Evolutionary conservation across 345 rosid species (phyloP).

Genomic region (Xanthoceras sorbifolium): DNA sequence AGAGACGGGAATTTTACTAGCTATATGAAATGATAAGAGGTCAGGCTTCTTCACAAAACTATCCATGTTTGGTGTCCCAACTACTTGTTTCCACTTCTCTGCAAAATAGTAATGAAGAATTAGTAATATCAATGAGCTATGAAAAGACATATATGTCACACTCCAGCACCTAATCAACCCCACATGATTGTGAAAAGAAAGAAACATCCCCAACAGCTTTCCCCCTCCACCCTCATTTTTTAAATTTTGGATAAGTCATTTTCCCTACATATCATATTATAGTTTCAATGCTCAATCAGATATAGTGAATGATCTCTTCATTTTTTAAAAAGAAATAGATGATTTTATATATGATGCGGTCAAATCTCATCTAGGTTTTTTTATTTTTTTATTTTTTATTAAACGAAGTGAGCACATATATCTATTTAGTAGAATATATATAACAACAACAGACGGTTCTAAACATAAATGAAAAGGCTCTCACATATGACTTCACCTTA

Average conservation of each 20-base stretch:
- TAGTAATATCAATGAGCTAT: neutral
- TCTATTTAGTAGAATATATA: neutral
- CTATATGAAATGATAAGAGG: slow-evolving; percentile 79
- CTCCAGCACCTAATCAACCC: neutral
- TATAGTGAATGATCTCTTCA: neutral
- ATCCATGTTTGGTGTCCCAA: slow-evolving; percentile 79
- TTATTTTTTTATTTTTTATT: too few relatives aligned
- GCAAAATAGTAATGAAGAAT: slow-evolving; percentile 29
- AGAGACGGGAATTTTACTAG: slow-evolving; percentile 92
- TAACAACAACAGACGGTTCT: neutral
- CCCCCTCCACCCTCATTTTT: neutral
- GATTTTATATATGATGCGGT: neutral
- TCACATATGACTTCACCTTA: neutral
- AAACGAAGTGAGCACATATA: neutral
- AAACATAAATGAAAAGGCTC: neutral
- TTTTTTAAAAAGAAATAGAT: neutral
- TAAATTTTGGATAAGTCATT: neutral
- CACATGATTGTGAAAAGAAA: neutral
- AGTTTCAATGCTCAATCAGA: neutral
- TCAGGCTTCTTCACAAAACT: slow-evolving; percentile 72
- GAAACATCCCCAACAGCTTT: neutral
- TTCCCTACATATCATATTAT: neutral
- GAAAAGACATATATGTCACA: neutral
- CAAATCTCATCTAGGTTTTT: neutral
- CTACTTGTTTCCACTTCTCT: slow-evolving; percentile 93